Evolutionary conservation across 352 stramenopile species (phyloP).

Genomic region (Globisporangium emineosum): DNA sequence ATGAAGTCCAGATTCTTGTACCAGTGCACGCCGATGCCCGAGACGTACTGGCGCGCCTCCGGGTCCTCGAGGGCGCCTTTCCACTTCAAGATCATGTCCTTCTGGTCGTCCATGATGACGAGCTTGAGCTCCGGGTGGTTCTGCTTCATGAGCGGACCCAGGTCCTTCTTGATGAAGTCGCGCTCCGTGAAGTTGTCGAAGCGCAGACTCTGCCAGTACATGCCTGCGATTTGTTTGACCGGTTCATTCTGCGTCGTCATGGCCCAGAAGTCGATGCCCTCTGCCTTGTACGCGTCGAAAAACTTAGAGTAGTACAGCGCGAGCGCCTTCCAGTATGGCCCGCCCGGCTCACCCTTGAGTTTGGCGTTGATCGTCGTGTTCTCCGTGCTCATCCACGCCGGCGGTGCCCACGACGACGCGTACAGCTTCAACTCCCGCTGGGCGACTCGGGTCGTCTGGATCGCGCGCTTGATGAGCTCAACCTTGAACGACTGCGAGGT

Average conservation of each 20-base stretch:
- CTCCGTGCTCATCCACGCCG: slow-evolving; percentile 84
- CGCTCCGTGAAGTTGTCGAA: slow-evolving; percentile 38
- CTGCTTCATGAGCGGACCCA: slow-evolving; percentile 59
- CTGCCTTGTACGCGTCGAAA: slow-evolving; percentile 71
- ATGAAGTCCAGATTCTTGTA: slow-evolving; percentile 71
- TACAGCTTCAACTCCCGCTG: slow-evolving; percentile 63
- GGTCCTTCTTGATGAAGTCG: slow-evolving; percentile 74
- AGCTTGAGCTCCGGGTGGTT: slow-evolving; percentile 82
- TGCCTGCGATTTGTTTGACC: slow-evolving; percentile 33
- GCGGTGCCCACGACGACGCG: slow-evolving; percentile 78
- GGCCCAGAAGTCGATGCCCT: slow-evolving; percentile 74
- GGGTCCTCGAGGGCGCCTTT: slow-evolving; percentile 40
- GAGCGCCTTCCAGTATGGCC: slow-evolving; percentile 65
- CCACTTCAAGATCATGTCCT: slow-evolving; percentile 49
- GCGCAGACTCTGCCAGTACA: slow-evolving; percentile 55
- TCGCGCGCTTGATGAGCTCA: slow-evolving; percentile 56
- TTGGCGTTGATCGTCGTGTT: slow-evolving; percentile 56
- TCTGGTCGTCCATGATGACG: slow-evolving; percentile 85
- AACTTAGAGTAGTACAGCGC: slow-evolving; percentile 90
- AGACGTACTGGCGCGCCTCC: slow-evolving; percentile 67
- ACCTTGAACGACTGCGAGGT: slow-evolving; percentile 56
- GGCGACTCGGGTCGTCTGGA: slow-evolving; percentile 32
- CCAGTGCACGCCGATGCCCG: slow-evolving; percentile 86
- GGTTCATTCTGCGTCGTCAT: slow-evolving; percentile 88
- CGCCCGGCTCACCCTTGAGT: slow-evolving; percentile 52